Evolutionary conservation across 2,329 filamentous ascomycete species (phyloP).

Genomic region (Epichloe sylvatica): DNA sequence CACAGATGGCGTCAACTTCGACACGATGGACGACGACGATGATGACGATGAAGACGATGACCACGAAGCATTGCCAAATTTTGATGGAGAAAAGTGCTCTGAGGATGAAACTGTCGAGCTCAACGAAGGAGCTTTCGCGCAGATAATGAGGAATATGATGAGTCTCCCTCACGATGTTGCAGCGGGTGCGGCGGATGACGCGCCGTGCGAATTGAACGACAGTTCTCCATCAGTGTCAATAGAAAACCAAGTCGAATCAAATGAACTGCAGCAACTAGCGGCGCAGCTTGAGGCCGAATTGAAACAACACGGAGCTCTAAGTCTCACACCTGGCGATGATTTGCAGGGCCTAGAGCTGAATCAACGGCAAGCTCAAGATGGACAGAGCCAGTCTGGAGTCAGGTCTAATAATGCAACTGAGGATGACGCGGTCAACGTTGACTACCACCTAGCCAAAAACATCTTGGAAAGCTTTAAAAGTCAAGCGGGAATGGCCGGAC

Average conservation of each 20-base stretch:
- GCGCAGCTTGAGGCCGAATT: constrained; percentile 61
- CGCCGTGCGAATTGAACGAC: neutral
- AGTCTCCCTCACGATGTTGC: constrained; percentile 33
- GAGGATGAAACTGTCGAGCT: constrained; percentile 68
- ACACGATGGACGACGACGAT: constrained; percentile 56
- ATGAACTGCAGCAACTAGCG: constrained; percentile 43
- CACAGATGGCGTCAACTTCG: constrained; percentile 59
- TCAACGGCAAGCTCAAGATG: neutral
- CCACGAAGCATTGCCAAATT: constrained; percentile 36
- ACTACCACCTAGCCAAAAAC: constrained; percentile 82
- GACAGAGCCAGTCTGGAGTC: constrained; percentile 7
- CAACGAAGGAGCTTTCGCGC: constrained; percentile 70
- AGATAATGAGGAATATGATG: constrained; percentile 90
- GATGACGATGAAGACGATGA: constrained; percentile 34
- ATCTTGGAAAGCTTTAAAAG: constrained; percentile 85
- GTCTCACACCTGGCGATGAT: constrained; percentile 29
- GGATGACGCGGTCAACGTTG: constrained; percentile 55
- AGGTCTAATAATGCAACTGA: constrained; percentile 32
- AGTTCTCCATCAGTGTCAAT: neutral
- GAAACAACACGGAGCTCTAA: constrained; percentile 10
- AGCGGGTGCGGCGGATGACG: neutral
- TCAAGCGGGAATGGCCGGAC: constrained; percentile 73
- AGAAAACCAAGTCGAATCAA: neutral
- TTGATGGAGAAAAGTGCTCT: constrained; percentile 16
- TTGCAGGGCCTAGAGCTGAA: constrained; percentile 8